Evolutionary conservation across 768 basidiomycete species (phyloP).

Genomic region (Termitomyces sp.): DNA sequence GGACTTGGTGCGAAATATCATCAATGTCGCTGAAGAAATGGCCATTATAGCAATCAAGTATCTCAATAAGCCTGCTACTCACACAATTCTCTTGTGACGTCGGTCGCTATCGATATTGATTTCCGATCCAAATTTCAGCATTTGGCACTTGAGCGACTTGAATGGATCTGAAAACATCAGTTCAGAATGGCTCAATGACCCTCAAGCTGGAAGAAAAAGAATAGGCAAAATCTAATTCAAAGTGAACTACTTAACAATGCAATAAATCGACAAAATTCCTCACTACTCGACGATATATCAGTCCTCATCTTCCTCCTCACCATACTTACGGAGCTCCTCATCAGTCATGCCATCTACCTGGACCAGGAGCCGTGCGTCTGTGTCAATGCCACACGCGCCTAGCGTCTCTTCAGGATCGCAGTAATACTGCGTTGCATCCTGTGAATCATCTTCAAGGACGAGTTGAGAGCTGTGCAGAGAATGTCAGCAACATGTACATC

Average conservation of each 20-base stretch:
- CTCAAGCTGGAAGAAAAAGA: not conserved
- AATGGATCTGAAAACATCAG: not conserved
- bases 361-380: constrained; percentile 1
- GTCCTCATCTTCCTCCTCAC: not conserved
- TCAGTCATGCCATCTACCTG: constrained; percentile 1
- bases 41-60: not conserved
- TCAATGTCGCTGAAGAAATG: not conserved
- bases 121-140: too few relatives aligned
- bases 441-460: constrained; percentile 2
- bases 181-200: not conserved
- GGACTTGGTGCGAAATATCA: not conserved
- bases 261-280: not conserved
- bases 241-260: not conserved
- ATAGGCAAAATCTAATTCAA: not conserved
- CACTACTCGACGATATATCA: not conserved
- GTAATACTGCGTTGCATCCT: not conserved
- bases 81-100: too few relatives aligned
- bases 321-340: not conserved
- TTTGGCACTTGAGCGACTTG: too few relatives aligned
- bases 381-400: constrained; percentile 5
- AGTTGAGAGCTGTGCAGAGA: constrained; percentile 7
- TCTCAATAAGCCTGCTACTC: too few relatives aligned
- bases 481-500: not conserved
- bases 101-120: too few relatives aligned
- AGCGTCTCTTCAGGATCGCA: constrained; percentile 11